Evolutionary conservation across 495 filamentous ascomycete species (phyloP).

Genomic region (Penicillium paxilli): DNA sequence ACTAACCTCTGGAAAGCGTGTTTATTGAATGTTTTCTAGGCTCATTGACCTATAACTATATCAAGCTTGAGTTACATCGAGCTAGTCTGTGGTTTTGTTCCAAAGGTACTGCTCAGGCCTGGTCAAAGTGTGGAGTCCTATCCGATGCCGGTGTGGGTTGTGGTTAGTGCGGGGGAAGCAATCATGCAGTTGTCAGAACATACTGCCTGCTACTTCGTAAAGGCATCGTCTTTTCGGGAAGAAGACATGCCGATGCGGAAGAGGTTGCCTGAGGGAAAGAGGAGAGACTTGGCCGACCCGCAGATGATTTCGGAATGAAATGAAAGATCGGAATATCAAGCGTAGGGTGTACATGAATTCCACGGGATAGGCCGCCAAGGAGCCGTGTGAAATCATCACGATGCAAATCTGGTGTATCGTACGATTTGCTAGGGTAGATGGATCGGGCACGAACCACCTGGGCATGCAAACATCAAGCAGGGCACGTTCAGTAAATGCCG

Average conservation of each 20-base stretch:
- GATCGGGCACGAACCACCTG: not conserved
- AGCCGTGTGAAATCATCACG: not conserved
- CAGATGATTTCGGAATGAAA: not conserved
- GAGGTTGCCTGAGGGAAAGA: not conserved
- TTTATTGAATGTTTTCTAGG: not conserved
- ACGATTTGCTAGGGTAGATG: not conserved
- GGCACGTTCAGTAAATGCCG: not conserved
- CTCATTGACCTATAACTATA: not conserved
- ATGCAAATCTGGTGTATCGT: not conserved
- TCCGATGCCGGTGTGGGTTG: not conserved
- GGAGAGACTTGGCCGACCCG: not conserved
- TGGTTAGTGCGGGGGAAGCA: not conserved
- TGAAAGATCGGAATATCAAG: not conserved
- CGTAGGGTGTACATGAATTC: not conserved
- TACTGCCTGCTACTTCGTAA: too few relatives aligned
- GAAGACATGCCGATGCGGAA: not conserved
- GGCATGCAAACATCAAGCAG: not conserved
- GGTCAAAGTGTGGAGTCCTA: not conserved
- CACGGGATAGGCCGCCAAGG: not conserved
- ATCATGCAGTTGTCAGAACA: not conserved
- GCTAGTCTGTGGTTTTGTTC: not conserved
- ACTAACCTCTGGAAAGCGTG: not conserved
- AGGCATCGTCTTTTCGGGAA: not conserved
- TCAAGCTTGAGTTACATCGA: not conserved
- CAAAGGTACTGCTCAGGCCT: not conserved